Percentiles rank a stretch among this genome's conserved stretches.
These are phyloP conservation scores for Lipomyces yamadae DNA, from an alignment of 805 yeast genomes.

Conservation along the genomic window DNA sequence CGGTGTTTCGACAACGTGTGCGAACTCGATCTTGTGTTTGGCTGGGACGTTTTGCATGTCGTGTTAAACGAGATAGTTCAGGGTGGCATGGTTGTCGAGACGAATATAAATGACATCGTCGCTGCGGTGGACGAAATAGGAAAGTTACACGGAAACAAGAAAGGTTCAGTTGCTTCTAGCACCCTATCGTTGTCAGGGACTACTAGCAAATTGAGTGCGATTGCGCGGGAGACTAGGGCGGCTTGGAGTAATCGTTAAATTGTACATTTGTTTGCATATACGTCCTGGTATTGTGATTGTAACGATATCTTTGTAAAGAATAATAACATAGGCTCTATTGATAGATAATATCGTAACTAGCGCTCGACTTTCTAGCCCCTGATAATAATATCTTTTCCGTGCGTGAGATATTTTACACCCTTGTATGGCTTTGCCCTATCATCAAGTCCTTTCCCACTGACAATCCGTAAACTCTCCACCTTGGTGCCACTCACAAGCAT, in stretches of 20 bases:
- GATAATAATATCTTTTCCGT: conserved; percentile 62
- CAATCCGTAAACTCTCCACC: conserved; percentile 66
- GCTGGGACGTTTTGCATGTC: conserved; percentile 95
- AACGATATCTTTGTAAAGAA: conserved; percentile 4
- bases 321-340: conserved; percentile 30
- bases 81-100: conserved; percentile 98
- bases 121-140: conserved; percentile 52
- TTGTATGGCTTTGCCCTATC: conserved; percentile 77
- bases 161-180: conserved; percentile 30
- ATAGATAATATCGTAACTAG: conserved; percentile 10
- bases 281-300: background rate
- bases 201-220: conserved; percentile 29
- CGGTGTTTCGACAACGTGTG: conserved; percentile 93
- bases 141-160: conserved; percentile 35
- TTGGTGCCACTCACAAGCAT: conserved; percentile 74
- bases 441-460: conserved; percentile 61
- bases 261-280: background rate
- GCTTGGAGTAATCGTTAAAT: conserved; percentile 36
- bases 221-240: conserved; percentile 36
- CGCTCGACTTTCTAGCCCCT: conserved; percentile 42
- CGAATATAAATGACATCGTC: conserved; percentile 80
- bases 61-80: conserved; percentile 86
- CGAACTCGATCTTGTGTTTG: conserved; percentile 95
- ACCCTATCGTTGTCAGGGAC: conserved; percentile 34
- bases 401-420: conserved; percentile 83